Conservation (phyloP, 129 eudicot species). For the Helianthus tuberosus region DNA sequence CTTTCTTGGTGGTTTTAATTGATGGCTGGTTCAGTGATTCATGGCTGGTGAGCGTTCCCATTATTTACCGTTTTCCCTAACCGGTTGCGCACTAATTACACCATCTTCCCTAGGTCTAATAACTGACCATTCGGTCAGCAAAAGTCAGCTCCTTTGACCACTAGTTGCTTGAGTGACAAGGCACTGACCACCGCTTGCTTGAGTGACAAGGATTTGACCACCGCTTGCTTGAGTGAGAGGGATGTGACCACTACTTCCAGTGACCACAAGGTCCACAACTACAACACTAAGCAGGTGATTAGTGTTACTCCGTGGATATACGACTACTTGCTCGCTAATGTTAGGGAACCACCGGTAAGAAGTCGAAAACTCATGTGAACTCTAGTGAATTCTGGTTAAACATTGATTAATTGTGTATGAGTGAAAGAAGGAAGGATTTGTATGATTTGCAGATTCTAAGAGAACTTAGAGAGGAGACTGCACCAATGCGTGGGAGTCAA, state of each 20-base stretch:
- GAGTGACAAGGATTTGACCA: too few relatives aligned
- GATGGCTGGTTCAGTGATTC: conserved; percentile 25
- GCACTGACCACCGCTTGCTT: too few relatives aligned
- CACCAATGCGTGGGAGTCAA: conserved; percentile 77
- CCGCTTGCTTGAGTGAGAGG: too few relatives aligned
- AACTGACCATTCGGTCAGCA: neutral
- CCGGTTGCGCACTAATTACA: conserved; percentile 3
- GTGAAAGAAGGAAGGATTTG: neutral
- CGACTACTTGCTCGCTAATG: conserved; percentile 65
- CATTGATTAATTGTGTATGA: neutral
- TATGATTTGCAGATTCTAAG: conserved; percentile 48
- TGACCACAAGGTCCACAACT: conserved; percentile 47
- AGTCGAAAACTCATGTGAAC: too few relatives aligned
- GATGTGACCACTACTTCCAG: conserved; percentile 40
- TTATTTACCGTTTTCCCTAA: conserved; percentile 15
- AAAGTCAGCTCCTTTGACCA: conserved; percentile 15
- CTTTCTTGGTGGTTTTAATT: conserved; percentile 6
- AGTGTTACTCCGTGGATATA: conserved; percentile 57
- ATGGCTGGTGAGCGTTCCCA: conserved; percentile 27
- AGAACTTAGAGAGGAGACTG: conserved; percentile 88
- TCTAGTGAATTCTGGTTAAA: neutral
- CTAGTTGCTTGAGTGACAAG: conserved; percentile 24
- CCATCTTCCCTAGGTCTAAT: conserved; percentile 3
- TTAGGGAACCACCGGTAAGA: conserved; percentile 76
- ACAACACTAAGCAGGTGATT: conserved; percentile 65